Evolutionary conservation across 805 yeast genomes (phyloP), one percentile per base, ranked within the genome.

Genomic region (Pichia thaimueangensis): DNA sequence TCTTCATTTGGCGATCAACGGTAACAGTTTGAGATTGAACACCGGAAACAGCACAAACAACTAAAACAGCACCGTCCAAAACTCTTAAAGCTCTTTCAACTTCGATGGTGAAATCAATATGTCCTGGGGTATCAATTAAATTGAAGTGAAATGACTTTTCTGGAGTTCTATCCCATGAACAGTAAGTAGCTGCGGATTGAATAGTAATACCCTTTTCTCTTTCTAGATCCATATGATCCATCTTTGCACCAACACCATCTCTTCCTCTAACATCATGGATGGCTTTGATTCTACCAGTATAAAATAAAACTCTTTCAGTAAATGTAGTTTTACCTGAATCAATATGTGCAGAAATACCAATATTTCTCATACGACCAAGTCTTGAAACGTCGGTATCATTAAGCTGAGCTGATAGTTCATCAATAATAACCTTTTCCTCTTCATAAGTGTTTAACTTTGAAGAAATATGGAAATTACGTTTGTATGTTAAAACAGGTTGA

Each of bases 201-300:
- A 93, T 93, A 39, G 98, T 93, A 59, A 93, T 93, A 65, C 98
- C 98, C 63, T 93, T 93, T 65, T 93, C 98, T 62, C 98, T 80
- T 68, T 93, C 98, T 53, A 93, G 73, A 55, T 93, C 98, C 98
- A 93, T 93, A 47, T 89, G 91, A 65, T 93, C 98, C 99, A 93
- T 93, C 69, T 89, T 93, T 43, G 99, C 99, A 47, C 99, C 99
- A 45, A 93, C 97, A 52, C 88, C 82, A 63, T 93, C 98, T 57
- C 93, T 79, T 37, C 98, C 98, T 63, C 98, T 76, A 35, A 86
- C 97, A 65, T 89, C 97, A 59, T 89, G 97, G 57, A 89, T 91
- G 23, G 95, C 95, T 60, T 89, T 86, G 64, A 93, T 93, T 60
- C 98, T 78, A 47, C 98, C 98, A 3, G 98, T 93, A 63, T 93